Evolutionary conservation across 2,329 filamentous ascomycete species (phyloP), one percentile per base, ranked within the genome.

Genomic region (Teratosphaeria destructans): DNA sequence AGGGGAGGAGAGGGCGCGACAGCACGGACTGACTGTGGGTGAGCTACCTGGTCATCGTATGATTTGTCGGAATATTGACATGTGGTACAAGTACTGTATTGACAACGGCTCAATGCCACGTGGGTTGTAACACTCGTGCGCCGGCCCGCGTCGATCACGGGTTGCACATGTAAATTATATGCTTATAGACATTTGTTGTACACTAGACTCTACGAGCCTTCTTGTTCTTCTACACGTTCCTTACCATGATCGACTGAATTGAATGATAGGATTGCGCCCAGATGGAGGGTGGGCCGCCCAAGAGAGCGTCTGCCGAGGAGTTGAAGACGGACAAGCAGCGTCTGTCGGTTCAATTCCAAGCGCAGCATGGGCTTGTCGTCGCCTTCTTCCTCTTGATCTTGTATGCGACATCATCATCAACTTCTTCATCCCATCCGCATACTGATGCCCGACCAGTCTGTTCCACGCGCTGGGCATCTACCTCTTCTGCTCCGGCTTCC

Each of bases 401-500:
- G 72, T 83, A 62, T 16, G 61, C 35, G 19, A 49, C 35, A 37
- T 5, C 16, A 55, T 29, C 35, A 37, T 5, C 16, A 55, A n/a
- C 29, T 32, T 34, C 26, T 54, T 59, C 16, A 57, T 52, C 23
- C 43, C 6, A 19, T 5, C 23, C 5, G n/a, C 14, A 23, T 27
- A 54, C 61, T 65, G 53, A 66, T 32, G 2, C 35, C 12, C 23
- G 26, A 6, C 39, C 66, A 86, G 84, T 63, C 69, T 82, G 64
- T 81, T 96, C 49, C 94, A 99, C 72, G 79, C 83, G 54, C 78
- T 88, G 39, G 93, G 91, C 61, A 87, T 97, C 68, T 89, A 88
- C 71, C 88, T 96, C 71, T 99, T 99, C 76, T 95, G 90, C 29
- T 91, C 88, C 72, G 94, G 94, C 43, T 99, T 99, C 74, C 84